Evolutionary conservation across 1,284 basidiomycete genomes (phyloP).

Genomic region (Waitea zeae): DNA sequence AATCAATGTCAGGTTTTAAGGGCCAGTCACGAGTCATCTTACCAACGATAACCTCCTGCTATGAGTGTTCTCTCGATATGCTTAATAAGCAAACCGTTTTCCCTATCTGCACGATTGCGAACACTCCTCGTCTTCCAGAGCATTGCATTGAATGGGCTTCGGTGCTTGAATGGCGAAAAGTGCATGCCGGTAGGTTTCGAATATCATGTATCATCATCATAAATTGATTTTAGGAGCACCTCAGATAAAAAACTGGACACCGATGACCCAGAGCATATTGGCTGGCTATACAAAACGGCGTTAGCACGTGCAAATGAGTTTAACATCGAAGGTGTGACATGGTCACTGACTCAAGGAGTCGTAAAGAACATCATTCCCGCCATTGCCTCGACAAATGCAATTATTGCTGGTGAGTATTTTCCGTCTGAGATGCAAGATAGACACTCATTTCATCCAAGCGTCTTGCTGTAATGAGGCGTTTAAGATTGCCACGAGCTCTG

Average conservation of each 20-base stretch:
- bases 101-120: constrained; percentile 98
- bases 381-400: constrained; percentile 92
- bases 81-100: constrained; percentile 94
- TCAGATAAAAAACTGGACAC: constrained; percentile 89
- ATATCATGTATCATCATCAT: neutral
- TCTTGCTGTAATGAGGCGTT: constrained; percentile 99
- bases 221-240: no score
- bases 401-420: constrained; percentile 62
- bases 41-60: constrained; percentile 91
- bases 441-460: constrained; percentile 26
- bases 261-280: constrained; percentile 93
- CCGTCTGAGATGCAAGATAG: neutral
- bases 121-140: constrained; percentile 94
- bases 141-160: constrained; percentile 99
- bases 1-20: constrained; percentile 64
- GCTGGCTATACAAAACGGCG: constrained; percentile 81
- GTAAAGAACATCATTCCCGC: constrained; percentile 99
- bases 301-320: constrained; percentile 75
- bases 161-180: constrained; percentile 95
- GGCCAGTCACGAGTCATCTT: constrained; percentile 96
- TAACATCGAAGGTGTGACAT: constrained; percentile 95
- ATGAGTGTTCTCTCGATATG: constrained; percentile 98
- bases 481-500: constrained; percentile 93
- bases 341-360: constrained; percentile 95
- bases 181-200: constrained; percentile 63